Evolutionary conservation across 805 yeast genomes (phyloP).

Genomic region (Sungouiella blattae): DNA sequence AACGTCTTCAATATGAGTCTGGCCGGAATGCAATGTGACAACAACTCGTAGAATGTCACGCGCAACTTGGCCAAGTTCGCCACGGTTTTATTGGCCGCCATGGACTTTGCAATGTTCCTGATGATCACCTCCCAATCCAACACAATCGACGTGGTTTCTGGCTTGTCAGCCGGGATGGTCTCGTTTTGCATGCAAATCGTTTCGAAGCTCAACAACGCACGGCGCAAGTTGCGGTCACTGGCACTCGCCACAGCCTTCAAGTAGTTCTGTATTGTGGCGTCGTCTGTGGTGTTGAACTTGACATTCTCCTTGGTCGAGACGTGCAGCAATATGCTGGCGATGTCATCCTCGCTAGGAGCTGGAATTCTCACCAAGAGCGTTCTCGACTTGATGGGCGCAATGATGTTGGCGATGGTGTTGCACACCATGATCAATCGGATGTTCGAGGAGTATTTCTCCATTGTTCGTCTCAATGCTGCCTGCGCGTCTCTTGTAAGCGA

Average conservation of each 20-base stretch:
- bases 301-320: constrained; percentile 59
- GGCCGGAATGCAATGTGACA: constrained; percentile 94
- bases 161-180: constrained; percentile 30
- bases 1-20: constrained; percentile 64
- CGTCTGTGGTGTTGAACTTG: constrained; percentile 38
- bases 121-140: constrained; percentile 93
- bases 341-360: constrained; percentile 66
- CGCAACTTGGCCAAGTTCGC: constrained; percentile 57
- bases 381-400: constrained; percentile 91
- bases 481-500: constrained; percentile 89
- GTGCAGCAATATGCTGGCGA: constrained; percentile 48
- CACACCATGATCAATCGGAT: constrained; percentile 81
- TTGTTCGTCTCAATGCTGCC: constrained; percentile 91
- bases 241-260: constrained; percentile 51
- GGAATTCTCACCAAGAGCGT: constrained; percentile 85
- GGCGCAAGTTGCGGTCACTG: constrained; percentile 71
- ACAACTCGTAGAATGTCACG: constrained; percentile 71
- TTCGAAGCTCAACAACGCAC: constrained; percentile 75
- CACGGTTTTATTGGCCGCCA: constrained; percentile 63
- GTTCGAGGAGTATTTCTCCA: constrained; percentile 91
- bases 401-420: constrained; percentile 86
- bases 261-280: constrained; percentile 27
- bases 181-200: constrained; percentile 74
- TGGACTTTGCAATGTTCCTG: constrained; percentile 55
- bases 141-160: constrained; percentile 43